phyloP scores from a whole-genome alignment of 305 asterid genomes.

The Lippia alba region DNA sequence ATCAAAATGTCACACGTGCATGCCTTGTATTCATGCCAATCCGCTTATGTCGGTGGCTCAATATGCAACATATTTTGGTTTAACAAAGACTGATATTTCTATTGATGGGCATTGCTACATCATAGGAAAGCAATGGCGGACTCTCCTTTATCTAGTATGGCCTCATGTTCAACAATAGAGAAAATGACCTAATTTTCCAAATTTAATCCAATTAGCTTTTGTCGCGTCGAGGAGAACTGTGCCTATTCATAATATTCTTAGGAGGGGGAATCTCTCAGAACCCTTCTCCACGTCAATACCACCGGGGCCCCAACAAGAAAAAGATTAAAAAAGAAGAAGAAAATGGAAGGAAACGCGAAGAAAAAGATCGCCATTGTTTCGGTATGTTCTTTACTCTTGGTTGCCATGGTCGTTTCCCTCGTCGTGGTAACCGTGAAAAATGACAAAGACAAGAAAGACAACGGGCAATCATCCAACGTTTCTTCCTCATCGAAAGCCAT shows the following conservation, averaged over 20 bases:
- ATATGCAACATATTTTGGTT: too few relatives aligned
- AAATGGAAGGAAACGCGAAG: slow-evolving; percentile 36
- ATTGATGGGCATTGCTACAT: too few relatives aligned
- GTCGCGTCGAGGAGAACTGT: slow-evolving; percentile 6
- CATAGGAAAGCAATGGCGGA: too few relatives aligned
- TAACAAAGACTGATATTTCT: too few relatives aligned
- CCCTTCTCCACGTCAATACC: slow-evolving; percentile 44
- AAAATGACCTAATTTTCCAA: slow-evolving; percentile 26
- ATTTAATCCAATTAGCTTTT: slow-evolving; percentile 1
- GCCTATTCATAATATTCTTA: slow-evolving; percentile 2
- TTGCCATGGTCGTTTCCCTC: slow-evolving; percentile 67
- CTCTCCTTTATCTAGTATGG: too few relatives aligned
- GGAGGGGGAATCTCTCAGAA: slow-evolving; percentile 48
- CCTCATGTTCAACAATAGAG: too few relatives aligned
- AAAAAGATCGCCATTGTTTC: slow-evolving; percentile 46
- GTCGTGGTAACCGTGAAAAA: slow-evolving; percentile 17
- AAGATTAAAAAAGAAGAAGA: neutral
- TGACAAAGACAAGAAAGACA: neutral
- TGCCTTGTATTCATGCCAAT: too few relatives aligned
- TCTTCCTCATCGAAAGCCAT: slow-evolving; percentile 56
- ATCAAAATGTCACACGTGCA: too few relatives aligned
- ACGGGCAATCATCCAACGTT: neutral
- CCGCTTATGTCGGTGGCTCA: too few relatives aligned
- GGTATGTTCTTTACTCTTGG: slow-evolving; percentile 55
- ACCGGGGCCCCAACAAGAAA: too few relatives aligned